A percentile compares a stretch with the other conserved stretches of the same genome.
phyloP scores from a whole-genome alignment of 371 early-diverging fungal genomes.

The Mycotypha africana region DNA sequence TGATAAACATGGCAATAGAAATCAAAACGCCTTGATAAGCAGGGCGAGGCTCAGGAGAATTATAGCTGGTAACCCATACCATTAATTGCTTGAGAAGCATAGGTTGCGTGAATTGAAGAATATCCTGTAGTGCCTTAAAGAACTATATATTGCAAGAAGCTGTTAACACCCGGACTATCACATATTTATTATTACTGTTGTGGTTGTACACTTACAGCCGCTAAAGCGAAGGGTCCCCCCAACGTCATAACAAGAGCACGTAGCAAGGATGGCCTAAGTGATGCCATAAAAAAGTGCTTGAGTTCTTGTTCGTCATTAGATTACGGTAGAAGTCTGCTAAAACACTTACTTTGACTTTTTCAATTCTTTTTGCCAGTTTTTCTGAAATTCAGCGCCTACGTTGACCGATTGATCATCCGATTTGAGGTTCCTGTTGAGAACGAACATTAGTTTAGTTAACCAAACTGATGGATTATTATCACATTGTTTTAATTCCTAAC shows the following conservation, averaged over 20 bases:
- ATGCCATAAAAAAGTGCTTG: background rate
- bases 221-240: constrained; percentile 66
- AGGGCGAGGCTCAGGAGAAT: constrained; percentile 45
- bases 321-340: background rate
- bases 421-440: constrained; percentile 48
- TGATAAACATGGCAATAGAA: constrained; percentile 71
- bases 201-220: constrained; percentile 55
- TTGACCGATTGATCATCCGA: constrained; percentile 58
- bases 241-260: constrained; percentile 58
- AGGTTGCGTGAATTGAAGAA: constrained; percentile 85
- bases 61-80: constrained; percentile 62
- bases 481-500: constrained; percentile 32
- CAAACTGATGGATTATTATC: background rate
- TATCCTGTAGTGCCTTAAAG: constrained; percentile 78
- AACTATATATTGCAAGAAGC: too few species aligned
- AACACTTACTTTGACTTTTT: constrained; percentile 43
- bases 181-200: too few species aligned
- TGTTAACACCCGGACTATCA: too few species aligned
- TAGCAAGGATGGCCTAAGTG: constrained; percentile 63
- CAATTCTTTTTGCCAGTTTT: constrained; percentile 65
- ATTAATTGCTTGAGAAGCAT: constrained; percentile 70
- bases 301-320: too few species aligned
- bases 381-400: constrained; percentile 62
- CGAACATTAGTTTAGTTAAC: constrained; percentile 2
- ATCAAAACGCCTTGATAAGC: constrained; percentile 61